phyloP scores from a whole-genome alignment of 768 basidiomycete species.

The Lactifluus pinguis region DNA sequence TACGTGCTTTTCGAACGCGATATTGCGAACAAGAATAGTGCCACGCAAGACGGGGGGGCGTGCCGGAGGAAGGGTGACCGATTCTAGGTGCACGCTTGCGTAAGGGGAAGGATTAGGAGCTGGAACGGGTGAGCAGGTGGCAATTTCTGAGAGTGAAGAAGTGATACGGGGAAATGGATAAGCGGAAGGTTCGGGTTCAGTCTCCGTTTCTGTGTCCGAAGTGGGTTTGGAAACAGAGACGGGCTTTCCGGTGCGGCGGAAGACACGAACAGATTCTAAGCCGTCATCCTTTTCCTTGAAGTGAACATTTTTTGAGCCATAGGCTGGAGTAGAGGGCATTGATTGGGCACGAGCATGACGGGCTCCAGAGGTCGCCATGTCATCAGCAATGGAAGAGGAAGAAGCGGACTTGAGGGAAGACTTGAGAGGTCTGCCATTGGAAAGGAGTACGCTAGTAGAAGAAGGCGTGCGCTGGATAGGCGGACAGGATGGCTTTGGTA shows the following conservation, averaged over 20 bases:
- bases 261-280: conserved; percentile 54
- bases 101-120: conserved; percentile 24
- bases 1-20: conserved; percentile 81
- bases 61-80: conserved; percentile 29
- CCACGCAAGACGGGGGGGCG: conserved; percentile 48
- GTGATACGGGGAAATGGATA: conserved; percentile 20
- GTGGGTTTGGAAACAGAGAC: conserved; percentile 46
- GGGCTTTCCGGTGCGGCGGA: conserved; percentile 60
- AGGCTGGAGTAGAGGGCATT: conserved; percentile 49
- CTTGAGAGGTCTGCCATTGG: conserved; percentile 82
- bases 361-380: conserved; percentile 24
- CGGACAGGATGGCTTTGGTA: background rate
- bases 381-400: conserved; percentile 39
- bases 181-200: conserved; percentile 26
- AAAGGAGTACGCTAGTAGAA: conserved; percentile 40
- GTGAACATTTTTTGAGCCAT: conserved; percentile 73
- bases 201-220: conserved; percentile 23
- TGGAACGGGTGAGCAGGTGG: conserved; percentile 29
- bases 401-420: conserved; percentile 66
- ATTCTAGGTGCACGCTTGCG: conserved; percentile 32
- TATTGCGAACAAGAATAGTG: conserved; percentile 73
- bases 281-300: conserved; percentile 58
- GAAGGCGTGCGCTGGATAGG: conserved; percentile 9
- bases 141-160: conserved; percentile 23
- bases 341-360: conserved; percentile 37